phyloP scores from a whole-genome alignment of 169 alveolate species.

The Eimeria praecox region DNA sequence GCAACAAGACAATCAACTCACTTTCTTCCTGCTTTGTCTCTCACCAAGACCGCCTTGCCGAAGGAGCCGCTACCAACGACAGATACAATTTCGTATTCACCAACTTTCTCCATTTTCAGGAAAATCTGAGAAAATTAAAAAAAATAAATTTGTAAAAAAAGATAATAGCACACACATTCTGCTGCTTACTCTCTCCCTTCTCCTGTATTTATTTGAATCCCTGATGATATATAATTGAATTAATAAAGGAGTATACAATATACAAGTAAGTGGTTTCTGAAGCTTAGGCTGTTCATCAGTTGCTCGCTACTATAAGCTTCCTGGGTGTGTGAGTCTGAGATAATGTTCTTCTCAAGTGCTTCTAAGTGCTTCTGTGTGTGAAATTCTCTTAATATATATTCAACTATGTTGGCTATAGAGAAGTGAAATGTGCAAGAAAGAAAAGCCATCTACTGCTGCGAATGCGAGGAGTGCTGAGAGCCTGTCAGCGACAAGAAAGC shows the following conservation, averaged over 20 bases:
- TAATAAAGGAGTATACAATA: not conserved
- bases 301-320: not conserved
- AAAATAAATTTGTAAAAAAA: not conserved
- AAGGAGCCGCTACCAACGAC: conserved; percentile 83
- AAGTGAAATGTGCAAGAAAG: not conserved
- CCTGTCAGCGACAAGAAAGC: not conserved
- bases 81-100: conserved; percentile 75
- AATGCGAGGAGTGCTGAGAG: not conserved
- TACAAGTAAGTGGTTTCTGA: not conserved
- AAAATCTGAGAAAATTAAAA: not conserved
- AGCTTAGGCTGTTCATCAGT: not conserved
- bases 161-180: no score
- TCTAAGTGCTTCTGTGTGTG: not conserved
- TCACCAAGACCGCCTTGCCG: conserved; percentile 81
- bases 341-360: not conserved
- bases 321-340: not conserved
- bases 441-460: not conserved
- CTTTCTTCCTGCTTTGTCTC: conserved; percentile 68
- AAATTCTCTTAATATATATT: not conserved
- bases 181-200: no score
- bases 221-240: not conserved
- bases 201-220: not conserved
- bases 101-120: conserved; percentile 52
- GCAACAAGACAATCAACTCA: not conserved
- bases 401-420: not conserved